Base-by-base conservation (phyloP, 2,329 filamentous ascomycete species). In the Furcasterigmium furcatum region DNA sequence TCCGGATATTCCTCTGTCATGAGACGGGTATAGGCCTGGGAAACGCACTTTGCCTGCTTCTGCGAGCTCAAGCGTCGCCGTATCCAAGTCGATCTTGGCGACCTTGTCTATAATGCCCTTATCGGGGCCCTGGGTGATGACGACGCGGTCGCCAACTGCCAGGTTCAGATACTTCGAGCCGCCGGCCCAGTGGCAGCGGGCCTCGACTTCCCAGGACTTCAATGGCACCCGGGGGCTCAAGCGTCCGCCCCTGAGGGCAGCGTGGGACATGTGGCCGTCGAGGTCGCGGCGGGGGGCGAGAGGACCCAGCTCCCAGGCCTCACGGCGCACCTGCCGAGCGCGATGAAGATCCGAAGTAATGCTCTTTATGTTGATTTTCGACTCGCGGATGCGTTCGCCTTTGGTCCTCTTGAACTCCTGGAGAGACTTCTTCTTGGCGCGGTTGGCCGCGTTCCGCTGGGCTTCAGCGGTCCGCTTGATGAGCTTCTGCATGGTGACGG, bases 51-150 rank as follows among this genome's bases (percentile, higher is more conserved):
- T 72, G 59, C 86, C 83, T 49, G 84, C 55, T 20, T 76, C 79
- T 50, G 81, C 73, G 36, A 91, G 67, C n/a, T 67, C 73, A 38
- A 89, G 71, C 50, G 77, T 76, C 49, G 81, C 84, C 38, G 67
- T 70, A 10, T 75, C 65, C 5, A 59, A 50, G 52, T 81, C 68
- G 38, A 95, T 71, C 2, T 71, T 63, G 48, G 63, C 65, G 38
- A 97, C 80, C n/a, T 71, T 70, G 42, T 88, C 88, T 66, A 99
- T 94, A 70, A 85, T 88, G 58, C 91, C 91, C 70, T 84, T 87
- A 58, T 94, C 87, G 29, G 77, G 78, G 9, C 92, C 91, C 49
- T 85, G 81, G 44, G 90, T 69, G 47, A 97, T 70, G 44, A 92
- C 88, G 25, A 96, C 91, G 48, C 94, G 80, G 66, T 97, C 94